A percentile compares a stretch with the other conserved stretches of the same genome.
phyloP scores from a whole-genome alignment of 192 early-diverging fungal genomes.

The Phycomyces blakesleeanus region DNA sequence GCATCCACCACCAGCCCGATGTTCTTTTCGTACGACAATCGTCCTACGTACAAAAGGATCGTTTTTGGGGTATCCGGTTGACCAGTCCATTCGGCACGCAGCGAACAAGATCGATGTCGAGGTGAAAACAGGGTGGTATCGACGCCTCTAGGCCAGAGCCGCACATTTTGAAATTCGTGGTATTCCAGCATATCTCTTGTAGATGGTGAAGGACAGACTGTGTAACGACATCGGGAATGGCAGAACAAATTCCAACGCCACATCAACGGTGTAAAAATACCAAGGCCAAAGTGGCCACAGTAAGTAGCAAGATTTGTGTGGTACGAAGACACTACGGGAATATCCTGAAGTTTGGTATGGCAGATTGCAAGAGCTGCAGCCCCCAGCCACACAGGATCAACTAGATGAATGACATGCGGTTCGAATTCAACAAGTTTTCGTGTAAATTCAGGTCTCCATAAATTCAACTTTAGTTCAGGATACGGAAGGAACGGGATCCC shows the following conservation, averaged over 20 bases:
- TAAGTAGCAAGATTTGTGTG: slow-evolving; percentile 35
- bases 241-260: slow-evolving; percentile 36
- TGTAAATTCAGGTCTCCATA: slow-evolving; percentile 32
- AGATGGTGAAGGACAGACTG: slow-evolving; percentile 33
- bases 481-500: slow-evolving; percentile 35
- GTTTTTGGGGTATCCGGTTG: slow-evolving; percentile 13
- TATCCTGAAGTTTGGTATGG: neutral
- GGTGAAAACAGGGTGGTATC: slow-evolving; percentile 28
- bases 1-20: slow-evolving; percentile 26
- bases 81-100: slow-evolving; percentile 25
- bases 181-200: slow-evolving; percentile 24
- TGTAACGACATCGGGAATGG: slow-evolving; percentile 24
- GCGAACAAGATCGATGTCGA: slow-evolving; percentile 8
- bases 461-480: slow-evolving; percentile 34
- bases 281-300: slow-evolving; percentile 33
- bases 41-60: slow-evolving; percentile 31
- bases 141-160: slow-evolving; percentile 35
- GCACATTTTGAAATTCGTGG: slow-evolving; percentile 27
- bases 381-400: slow-evolving; percentile 36
- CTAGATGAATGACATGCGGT: slow-evolving; percentile 34
- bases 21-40: slow-evolving; percentile 38
- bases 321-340: slow-evolving; percentile 35
- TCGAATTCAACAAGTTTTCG: slow-evolving; percentile 22
- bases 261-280: slow-evolving; percentile 28
- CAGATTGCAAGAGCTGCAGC: slow-evolving; percentile 17